A percentile compares a stretch with the other conserved stretches of the same genome.
Evolutionary conservation across 192 early-diverging fungal species (phyloP).

Genomic region (Linnemannia hyalina): DNA sequence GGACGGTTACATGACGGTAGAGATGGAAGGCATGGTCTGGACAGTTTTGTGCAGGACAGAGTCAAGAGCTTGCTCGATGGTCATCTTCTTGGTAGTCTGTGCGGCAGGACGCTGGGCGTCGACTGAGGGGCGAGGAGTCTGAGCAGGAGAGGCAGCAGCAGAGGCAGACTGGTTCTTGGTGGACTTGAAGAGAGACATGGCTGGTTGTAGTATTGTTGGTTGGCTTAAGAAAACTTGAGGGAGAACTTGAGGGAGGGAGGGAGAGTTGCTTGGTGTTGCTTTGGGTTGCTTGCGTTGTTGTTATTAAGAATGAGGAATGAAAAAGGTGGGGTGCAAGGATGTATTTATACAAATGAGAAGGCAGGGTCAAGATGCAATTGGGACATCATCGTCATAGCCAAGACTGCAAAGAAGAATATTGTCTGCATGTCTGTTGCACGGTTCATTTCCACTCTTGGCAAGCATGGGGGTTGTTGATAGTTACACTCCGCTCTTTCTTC

Average conservation of each 20-base stretch:
- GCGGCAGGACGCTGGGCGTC: neutral
- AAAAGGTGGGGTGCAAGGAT: neutral
- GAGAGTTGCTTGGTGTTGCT: neutral
- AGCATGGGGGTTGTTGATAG: too few relatives aligned
- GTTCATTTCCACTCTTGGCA: too few relatives aligned
- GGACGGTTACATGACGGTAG: neutral
- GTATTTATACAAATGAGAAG: too few relatives aligned
- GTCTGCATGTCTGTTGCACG: too few relatives aligned
- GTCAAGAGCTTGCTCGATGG: neutral
- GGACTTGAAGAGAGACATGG: neutral
- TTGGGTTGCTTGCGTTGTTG: neutral
- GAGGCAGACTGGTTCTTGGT: neutral
- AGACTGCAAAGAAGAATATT: too few relatives aligned
- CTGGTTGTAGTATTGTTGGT: neutral
- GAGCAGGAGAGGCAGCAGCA: slow-evolving; percentile 4
- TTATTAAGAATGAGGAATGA: neutral
- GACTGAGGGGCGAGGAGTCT: neutral
- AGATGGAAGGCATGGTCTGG: neutral
- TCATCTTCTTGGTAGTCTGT: neutral
- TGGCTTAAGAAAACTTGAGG: neutral
- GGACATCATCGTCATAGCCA: too few relatives aligned
- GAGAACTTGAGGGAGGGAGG: neutral
- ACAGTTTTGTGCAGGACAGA: neutral
- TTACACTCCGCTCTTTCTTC: too few relatives aligned
- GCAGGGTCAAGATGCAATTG: too few relatives aligned